Evolutionary conservation across 2,329 filamentous ascomycete genomes (phyloP), one percentile per base, ranked within the genome.

Genomic region (Aspergillus felis): DNA sequence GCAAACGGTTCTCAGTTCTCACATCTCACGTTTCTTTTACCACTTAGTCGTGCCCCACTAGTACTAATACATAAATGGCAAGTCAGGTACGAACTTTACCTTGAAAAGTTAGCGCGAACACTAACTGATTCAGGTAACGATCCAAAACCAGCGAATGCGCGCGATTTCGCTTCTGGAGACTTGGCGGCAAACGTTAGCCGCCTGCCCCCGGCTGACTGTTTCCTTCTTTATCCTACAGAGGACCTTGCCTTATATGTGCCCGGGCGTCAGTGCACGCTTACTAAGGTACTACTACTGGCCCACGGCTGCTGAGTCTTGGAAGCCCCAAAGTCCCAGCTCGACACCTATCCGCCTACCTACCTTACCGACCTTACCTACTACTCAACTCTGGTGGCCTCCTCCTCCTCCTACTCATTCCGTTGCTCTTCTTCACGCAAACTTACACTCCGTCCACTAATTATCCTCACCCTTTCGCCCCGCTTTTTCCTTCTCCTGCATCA

Each of bases 401-500:
- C 32, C 32, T 35, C 32, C 2, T 32, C 12, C 29, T 5, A 12
- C 29, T 32, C 29, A 5, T 35, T 14, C 32, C 12, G 32, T 14
- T 35, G 12, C 32, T 35, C 32, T 14, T 35, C 29, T 35, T 35
- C 12, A 14, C 29, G 14, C 32, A 17, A 14, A 17, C 14, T 17
- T 17, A 38, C 32, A 17, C 32, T 2, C 14, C 32, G 7, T 17
- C 32, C 5, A 7, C 32, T 7, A 10, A 17, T 7, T 28, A 32
- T 50, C 49, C 50, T 32, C 51, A 17, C 35, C 42, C 52, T 48
- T 38, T 35, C 35, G 44, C 24, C 51, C 51, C 54, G 52, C 50
- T n/a, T 42, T 55, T 46, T 46, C 32, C 20, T 25, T 47, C 41
- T 57, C 32, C 49, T 27, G 50, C 49, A 47, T 57, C 49, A 44